phyloP scores from a whole-genome alignment of 345 rosid species.

The Bruguiera gymnorhiza region DNA sequence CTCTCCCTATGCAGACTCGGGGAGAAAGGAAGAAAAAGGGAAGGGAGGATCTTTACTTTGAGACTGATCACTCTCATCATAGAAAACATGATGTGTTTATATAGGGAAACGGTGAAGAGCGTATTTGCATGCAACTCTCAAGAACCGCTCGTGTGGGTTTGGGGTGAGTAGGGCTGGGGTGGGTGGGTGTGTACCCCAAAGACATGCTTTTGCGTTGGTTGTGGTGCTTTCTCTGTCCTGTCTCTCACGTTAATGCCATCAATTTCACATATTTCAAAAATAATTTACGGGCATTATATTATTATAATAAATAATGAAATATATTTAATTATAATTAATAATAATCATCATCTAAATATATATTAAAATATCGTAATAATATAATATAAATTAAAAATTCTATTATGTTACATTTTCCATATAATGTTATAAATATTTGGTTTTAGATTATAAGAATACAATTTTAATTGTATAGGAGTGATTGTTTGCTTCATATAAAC shows the following conservation, averaged over 20 bases:
- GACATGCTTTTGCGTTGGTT: slow-evolving; percentile 25
- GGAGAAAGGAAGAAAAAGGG: neutral
- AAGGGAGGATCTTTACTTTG: neutral
- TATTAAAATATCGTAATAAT: too few species aligned
- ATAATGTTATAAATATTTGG: too few species aligned
- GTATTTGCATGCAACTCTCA: slow-evolving; percentile 27
- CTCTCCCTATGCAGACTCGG: neutral
- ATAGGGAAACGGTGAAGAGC: neutral
- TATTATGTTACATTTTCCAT: too few species aligned
- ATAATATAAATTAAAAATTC: too few species aligned
- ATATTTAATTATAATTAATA: too few species aligned
- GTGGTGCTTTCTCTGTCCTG: slow-evolving; percentile 23
- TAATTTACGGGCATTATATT: too few species aligned
- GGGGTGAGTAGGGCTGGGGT: neutral
- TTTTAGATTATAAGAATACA: too few species aligned
- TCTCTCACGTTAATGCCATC: neutral
- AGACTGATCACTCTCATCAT: neutral
- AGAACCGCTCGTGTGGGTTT: slow-evolving; percentile 68
- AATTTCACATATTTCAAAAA: too few species aligned
- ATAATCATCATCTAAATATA: too few species aligned
- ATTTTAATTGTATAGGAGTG: too few species aligned
- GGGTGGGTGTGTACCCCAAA: slow-evolving; percentile 17
- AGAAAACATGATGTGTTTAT: neutral
- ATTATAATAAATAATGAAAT: too few species aligned
- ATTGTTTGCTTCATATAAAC: too few species aligned